These are phyloP conservation scores for Thelonectria discophora DNA, from an alignment of 2,329 filamentous ascomycete genomes.

Conservation along the genomic window DNA sequence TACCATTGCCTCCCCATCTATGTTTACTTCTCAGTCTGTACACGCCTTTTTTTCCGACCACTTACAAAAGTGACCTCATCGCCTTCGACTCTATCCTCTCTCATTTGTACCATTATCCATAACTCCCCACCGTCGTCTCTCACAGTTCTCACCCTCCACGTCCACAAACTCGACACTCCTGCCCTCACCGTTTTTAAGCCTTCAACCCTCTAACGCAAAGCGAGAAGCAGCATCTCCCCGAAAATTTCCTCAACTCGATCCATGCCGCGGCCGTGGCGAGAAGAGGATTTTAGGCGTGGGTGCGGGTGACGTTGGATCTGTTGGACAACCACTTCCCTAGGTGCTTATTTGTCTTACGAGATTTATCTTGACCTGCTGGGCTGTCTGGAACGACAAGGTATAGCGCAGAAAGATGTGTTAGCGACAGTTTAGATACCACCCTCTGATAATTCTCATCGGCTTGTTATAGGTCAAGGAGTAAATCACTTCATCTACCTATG, in stretches of 20 bases:
- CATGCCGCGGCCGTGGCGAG: not conserved
- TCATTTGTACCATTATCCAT: not conserved
- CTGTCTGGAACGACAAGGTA: no score
- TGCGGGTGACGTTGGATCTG: no score
- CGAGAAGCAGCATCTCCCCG: conserved; percentile 5
- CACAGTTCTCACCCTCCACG: not conserved
- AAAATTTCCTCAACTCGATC: not conserved
- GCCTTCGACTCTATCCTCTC: not conserved
- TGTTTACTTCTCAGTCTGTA: not conserved
- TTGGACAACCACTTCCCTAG: no score
- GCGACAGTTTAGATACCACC: no score
- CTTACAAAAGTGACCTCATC: not conserved
- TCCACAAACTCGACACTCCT: not conserved
- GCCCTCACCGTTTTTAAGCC: not conserved
- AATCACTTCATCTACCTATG: no score
- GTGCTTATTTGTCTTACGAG: no score
- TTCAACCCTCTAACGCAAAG: not conserved
- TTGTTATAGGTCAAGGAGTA: no score
- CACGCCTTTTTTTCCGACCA: not conserved
- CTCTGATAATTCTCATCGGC: no score
- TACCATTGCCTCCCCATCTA: not conserved
- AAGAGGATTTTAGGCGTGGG: no score
- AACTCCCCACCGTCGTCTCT: not conserved
- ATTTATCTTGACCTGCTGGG: no score
- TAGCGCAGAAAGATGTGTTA: no score